phyloP scores from a whole-genome alignment of 768 basidiomycete species.

The Amyloporia xantha region DNA sequence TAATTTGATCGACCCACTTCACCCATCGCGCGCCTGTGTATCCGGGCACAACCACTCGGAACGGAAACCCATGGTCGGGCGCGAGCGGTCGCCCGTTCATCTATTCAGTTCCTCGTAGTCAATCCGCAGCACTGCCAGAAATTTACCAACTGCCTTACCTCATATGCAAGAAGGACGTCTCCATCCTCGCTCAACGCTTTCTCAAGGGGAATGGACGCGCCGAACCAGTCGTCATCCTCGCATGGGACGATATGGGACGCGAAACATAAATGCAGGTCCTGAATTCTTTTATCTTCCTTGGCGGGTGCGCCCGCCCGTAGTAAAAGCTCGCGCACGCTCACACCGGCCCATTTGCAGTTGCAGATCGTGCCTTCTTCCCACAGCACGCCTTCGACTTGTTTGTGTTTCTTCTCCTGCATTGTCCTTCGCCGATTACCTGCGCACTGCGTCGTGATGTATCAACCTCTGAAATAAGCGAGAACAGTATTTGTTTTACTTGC shows the following conservation, averaged over 20 bases:
- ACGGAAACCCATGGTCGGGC: slow-evolving; percentile 57
- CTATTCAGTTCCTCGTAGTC: slow-evolving; percentile 24
- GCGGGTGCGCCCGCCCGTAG: slow-evolving; percentile 12
- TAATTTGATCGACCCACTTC: slow-evolving; percentile 66
- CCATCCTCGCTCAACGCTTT: slow-evolving; percentile 11
- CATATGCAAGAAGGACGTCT: slow-evolving; percentile 13
- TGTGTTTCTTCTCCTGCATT: slow-evolving; percentile 16
- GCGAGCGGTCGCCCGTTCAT: slow-evolving; percentile 59
- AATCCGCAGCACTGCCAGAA: too few species aligned
- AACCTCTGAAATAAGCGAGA: neutral
- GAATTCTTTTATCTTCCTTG: neutral
- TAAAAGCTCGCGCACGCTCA: slow-evolving; percentile 15
- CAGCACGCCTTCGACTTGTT: slow-evolving; percentile 18
- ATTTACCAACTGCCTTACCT: too few species aligned
- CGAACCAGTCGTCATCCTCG: slow-evolving; percentile 15
- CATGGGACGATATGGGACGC: slow-evolving; percentile 13
- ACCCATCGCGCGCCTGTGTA: slow-evolving; percentile 67
- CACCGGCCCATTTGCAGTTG: slow-evolving; percentile 62
- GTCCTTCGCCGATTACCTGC: slow-evolving; percentile 23
- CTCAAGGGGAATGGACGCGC: slow-evolving; percentile 12
- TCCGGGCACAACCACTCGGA: slow-evolving; percentile 65
- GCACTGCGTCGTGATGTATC: slow-evolving; percentile 17
- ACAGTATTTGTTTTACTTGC: slow-evolving; percentile 11
- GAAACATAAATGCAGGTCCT: slow-evolving; percentile 17
- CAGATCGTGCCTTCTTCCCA: slow-evolving; percentile 57